Percentiles rank a stretch among this genome's conserved stretches.
phyloP scores from a whole-genome alignment of 2,329 filamentous ascomycete species.

The Rhynchosporium secalis region DNA sequence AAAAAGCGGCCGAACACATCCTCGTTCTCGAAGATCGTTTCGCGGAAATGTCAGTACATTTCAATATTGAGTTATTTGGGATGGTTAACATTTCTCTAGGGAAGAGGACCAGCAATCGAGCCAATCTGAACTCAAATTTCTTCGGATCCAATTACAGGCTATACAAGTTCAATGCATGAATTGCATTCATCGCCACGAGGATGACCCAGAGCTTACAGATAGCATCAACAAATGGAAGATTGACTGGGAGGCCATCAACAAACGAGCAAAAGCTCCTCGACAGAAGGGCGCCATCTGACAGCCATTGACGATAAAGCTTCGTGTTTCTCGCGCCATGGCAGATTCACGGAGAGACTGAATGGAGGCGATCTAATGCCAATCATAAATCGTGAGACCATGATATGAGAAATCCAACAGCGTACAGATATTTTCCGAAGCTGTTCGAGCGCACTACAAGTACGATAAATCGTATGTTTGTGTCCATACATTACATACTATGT shows the following conservation, averaged over 20 bases:
- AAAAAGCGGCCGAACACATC: slow-evolving; percentile 58
- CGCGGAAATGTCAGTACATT: slow-evolving; percentile 51
- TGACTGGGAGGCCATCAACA: slow-evolving; percentile 56
- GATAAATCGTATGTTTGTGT: neutral
- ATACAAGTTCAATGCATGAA: slow-evolving; percentile 58
- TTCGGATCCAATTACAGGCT: slow-evolving; percentile 62
- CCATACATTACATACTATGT: neutral
- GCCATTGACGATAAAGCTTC: neutral
- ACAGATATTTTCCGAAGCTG: neutral
- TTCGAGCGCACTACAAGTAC: slow-evolving; percentile 5
- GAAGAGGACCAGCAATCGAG: slow-evolving; percentile 57
- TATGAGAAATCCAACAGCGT: slow-evolving; percentile 14
- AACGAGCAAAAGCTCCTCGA: slow-evolving; percentile 37
- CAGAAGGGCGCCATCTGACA: slow-evolving; percentile 22
- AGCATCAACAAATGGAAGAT: slow-evolving; percentile 63
- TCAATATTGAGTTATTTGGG: slow-evolving; percentile 26
- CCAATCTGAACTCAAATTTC: slow-evolving; percentile 60
- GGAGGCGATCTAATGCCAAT: neutral
- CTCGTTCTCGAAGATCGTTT: slow-evolving; percentile 60
- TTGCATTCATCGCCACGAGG: slow-evolving; percentile 50
- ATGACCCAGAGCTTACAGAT: slow-evolving; percentile 58
- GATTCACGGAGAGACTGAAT: slow-evolving; percentile 13
- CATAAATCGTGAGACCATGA: neutral
- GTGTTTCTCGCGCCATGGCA: neutral
- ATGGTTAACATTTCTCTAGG: slow-evolving; percentile 40